These are phyloP conservation scores for Diplosphaera chodatii DNA, from an alignment of 139 green algal genomes.

Conservation along the genomic window DNA sequence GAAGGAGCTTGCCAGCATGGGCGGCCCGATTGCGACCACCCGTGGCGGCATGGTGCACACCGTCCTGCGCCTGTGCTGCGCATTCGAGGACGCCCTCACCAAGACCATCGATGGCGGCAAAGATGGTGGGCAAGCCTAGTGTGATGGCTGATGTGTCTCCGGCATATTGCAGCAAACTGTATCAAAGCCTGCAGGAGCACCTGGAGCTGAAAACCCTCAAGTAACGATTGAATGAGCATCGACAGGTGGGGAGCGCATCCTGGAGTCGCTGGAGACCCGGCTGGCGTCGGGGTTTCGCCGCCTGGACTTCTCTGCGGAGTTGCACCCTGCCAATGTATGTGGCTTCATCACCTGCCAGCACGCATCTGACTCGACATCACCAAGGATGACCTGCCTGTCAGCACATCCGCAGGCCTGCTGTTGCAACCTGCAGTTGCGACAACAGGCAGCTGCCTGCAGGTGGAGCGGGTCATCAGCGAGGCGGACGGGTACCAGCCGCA, in stretches of 20 bases:
- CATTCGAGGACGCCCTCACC: conserved; percentile 68
- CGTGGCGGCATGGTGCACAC: conserved; percentile 82
- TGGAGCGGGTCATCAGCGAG: conserved; percentile 64
- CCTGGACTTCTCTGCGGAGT: conserved; percentile 64
- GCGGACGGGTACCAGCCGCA: conserved; percentile 92
- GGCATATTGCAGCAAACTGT: too few species aligned
- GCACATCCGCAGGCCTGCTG: too few species aligned
- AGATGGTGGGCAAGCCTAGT: conserved; percentile 29
- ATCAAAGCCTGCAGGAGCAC: too few species aligned
- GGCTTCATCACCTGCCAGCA: too few species aligned
- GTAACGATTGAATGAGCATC: background rate
- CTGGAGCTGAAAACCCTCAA: too few species aligned
- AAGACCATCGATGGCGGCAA: conserved; percentile 71
- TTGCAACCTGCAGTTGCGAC: too few species aligned
- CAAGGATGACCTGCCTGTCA: too few species aligned
- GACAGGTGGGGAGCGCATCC: background rate
- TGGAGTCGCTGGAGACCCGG: conserved; percentile 81
- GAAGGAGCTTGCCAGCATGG: conserved; percentile 66
- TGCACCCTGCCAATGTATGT: too few species aligned
- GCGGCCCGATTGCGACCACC: conserved; percentile 36
- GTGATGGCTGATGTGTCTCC: too few species aligned
- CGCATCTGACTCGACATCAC: too few species aligned
- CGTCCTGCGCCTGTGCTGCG: conserved; percentile 67
- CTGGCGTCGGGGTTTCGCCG: conserved; percentile 79
- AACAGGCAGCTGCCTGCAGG: too few species aligned